phyloP scores from a whole-genome alignment of 257 asterid genomes.

The Leptodermis oblonga region DNA sequence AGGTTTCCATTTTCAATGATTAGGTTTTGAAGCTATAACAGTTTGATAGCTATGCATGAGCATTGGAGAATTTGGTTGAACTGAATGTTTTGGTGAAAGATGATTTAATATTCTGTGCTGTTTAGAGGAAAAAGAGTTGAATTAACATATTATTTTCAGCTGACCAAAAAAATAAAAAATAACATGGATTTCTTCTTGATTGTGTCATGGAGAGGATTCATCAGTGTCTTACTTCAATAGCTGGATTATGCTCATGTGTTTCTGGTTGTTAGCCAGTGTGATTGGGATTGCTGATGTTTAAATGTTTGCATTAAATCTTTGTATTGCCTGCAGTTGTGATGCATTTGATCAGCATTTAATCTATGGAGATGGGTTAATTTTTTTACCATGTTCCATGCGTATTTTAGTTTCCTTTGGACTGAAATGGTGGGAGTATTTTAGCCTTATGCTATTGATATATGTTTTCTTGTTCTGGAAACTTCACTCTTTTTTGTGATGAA shows the following conservation, averaged over 20 bases:
- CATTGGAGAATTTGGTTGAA: neutral
- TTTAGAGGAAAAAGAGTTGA: neutral
- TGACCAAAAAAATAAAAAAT: neutral
- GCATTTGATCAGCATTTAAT: neutral
- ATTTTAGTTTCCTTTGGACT: neutral
- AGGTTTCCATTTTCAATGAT: neutral
- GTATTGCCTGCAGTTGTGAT: slow-evolving; percentile 4
- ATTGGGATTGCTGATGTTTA: neutral
- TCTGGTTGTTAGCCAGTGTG: neutral
- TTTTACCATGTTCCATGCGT: neutral
- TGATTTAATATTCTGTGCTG: neutral
- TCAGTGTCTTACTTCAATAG: neutral
- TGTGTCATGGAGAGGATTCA: neutral
- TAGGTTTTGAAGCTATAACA: neutral
- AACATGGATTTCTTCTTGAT: slow-evolving; percentile 6
- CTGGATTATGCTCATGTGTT: neutral
- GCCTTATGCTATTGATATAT: neutral
- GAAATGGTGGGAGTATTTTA: neutral
- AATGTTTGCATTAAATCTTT: neutral
- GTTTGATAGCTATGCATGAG: neutral
- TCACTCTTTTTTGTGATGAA: neutral
- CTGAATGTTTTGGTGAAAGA: neutral
- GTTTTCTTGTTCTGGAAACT: neutral
- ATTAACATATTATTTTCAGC: neutral
- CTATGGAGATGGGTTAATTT: too few relatives aligned